Evolutionary conservation across 495 filamentous ascomycete genomes (phyloP), one percentile per base, ranked within the genome.

Genomic region (Xylaria cubensis): DNA sequence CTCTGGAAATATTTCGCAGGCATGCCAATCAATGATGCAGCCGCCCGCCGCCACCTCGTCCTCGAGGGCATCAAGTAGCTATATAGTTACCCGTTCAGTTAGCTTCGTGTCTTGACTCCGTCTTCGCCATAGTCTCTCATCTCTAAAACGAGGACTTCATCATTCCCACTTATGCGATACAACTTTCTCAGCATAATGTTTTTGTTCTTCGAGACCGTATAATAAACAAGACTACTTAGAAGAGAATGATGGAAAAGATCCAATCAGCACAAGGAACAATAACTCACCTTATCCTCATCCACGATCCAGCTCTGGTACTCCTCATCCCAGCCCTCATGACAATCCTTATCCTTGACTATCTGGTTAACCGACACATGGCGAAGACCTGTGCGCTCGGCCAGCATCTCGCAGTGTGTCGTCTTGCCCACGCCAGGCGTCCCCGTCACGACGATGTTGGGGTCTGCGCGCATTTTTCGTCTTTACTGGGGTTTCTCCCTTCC

Each of bases 391-490:
- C 82, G 79, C 76, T 91, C 85, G 48, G 94, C 92, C 65, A 98
- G 85, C 72, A 89, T 84, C 79, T 96, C 92, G 75, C 91, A 91
- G 81, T 97, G 94, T 24, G 91, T 93, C 21, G 94, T 97, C 84
- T 99, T 99, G 79, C 96, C 96, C 32, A 95, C 93, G 64, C 96
- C 97, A 7, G 96, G 96, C 41, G 96, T 98, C 74, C 96, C 96
- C 64, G 96, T 98, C 73, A 99, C 86, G 69, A 99, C 92, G 77
- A 98, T 93, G 80, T 98, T 99, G 39, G 96, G 96, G 69, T 86
- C 82, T 17, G 82, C 86, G 75, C 93, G 89, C 83, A 82, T 82
- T 44, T 75, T 29, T 73, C 32, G 70, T 64, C 29, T n/a, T 44
- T 53, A 12, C 32, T 17, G 0, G 51, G 29, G 21, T 59, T 73